A percentile compares a stretch with the other conserved stretches of the same genome.
phyloP scores from a whole-genome alignment of 108 stramenopile genomes.

The Aureococcus anophagefferens region DNA sequence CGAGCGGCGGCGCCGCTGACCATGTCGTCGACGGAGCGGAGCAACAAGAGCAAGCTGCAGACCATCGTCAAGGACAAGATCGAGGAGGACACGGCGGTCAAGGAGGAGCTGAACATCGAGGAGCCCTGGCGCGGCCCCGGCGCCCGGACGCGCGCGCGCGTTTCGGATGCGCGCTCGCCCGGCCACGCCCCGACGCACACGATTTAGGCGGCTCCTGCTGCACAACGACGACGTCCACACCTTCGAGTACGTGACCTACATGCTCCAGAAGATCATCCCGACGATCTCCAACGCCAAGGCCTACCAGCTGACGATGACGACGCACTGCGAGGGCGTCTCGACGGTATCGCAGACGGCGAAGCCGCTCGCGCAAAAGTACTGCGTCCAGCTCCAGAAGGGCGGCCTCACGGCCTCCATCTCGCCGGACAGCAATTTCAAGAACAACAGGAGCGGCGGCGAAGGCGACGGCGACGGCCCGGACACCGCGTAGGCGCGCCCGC shows the following conservation, averaged over 20 bases:
- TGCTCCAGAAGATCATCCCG: background rate
- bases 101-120: conserved; percentile 53
- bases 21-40: background rate
- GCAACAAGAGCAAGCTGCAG: conserved; percentile 47
- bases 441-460: conserved; percentile 8
- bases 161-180: background rate
- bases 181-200: conserved; percentile 37
- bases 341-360: conserved; percentile 82
- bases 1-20: too few relatives aligned
- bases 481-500: too few relatives aligned
- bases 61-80: conserved; percentile 63
- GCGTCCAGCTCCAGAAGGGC: conserved; percentile 36
- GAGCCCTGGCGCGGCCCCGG: background rate
- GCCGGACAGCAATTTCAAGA: conserved; percentile 70
- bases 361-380: conserved; percentile 62
- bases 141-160: background rate
- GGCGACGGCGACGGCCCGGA: too few relatives aligned
- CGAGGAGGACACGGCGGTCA: conserved; percentile 45
- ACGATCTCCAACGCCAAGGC: conserved; percentile 58
- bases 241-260: conserved; percentile 62
- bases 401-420: conserved; percentile 86
- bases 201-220: conserved; percentile 78
- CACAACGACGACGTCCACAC: conserved; percentile 95
- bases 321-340: conserved; percentile 82
- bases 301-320: conserved; percentile 75